These are phyloP conservation scores for Trichoderma sp. DNA, from an alignment of 2,329 filamentous ascomycete species.

Conservation along the genomic window DNA sequence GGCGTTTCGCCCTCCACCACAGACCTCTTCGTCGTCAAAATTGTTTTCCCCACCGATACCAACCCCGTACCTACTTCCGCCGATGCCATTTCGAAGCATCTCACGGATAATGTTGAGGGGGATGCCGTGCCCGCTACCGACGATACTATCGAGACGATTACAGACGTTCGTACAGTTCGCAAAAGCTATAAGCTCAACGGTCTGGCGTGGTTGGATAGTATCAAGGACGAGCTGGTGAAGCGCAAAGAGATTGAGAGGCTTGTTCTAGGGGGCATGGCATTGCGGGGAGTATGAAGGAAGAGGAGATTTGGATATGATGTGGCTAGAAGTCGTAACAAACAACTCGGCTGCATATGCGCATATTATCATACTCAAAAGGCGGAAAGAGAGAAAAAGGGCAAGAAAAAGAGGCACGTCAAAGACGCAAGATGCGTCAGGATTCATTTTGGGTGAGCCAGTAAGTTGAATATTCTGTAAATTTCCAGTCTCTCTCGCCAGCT, in stretches of 20 bases:
- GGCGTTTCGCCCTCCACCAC: conserved; percentile 73
- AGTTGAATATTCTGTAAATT: background rate
- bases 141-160: conserved; percentile 56
- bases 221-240: conserved; percentile 46
- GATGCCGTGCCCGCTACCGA: conserved; percentile 61
- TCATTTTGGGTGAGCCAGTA: background rate
- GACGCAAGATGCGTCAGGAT: background rate
- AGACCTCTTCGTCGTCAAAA: conserved; percentile 77
- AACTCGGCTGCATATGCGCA: background rate
- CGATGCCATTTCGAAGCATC: conserved; percentile 57
- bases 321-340: background rate
- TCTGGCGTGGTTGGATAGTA: conserved; percentile 50
- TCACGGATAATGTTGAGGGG: conserved; percentile 64
- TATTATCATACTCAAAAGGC: too few relatives aligned
- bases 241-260: conserved; percentile 65
- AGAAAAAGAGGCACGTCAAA: background rate
- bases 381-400: background rate
- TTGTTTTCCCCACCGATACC: conserved; percentile 55
- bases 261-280: conserved; percentile 74
- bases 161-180: conserved; percentile 69
- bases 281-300: conserved; percentile 38
- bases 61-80: conserved; percentile 46
- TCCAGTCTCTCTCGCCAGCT: background rate
- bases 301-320: too few relatives aligned
- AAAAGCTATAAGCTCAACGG: conserved; percentile 86